phyloP scores from a whole-genome alignment of 305 asterid species.

The Fraxinus nigra region DNA sequence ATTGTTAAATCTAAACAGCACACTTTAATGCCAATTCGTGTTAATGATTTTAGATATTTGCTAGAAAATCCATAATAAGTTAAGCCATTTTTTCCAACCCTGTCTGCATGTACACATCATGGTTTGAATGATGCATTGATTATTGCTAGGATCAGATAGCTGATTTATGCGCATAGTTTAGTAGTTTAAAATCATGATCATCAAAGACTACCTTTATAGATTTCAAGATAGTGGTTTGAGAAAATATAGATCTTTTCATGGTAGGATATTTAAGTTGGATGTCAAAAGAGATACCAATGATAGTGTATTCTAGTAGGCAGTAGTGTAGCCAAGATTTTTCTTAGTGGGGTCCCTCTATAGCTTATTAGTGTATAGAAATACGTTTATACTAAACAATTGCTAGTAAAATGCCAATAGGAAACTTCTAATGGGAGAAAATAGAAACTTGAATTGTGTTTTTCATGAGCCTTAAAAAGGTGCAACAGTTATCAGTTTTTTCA shows the following conservation, averaged over 20 bases:
- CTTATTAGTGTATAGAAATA: not conserved
- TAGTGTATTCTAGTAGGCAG: not conserved
- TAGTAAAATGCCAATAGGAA: not conserved
- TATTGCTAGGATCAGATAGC: not conserved
- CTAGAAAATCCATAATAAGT: not conserved
- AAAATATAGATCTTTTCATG: not conserved
- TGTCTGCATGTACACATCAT: not conserved
- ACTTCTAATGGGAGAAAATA: not conserved
- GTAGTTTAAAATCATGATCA: not conserved
- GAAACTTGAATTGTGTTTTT: not conserved
- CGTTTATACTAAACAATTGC: not conserved
- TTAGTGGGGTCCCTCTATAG: not conserved
- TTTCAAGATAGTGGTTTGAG: not conserved
- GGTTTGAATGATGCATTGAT: not conserved
- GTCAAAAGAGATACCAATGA: not conserved
- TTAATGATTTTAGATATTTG: not conserved
- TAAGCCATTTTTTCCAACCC: not conserved
- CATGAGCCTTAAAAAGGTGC: not conserved
- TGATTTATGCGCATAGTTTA: not conserved
- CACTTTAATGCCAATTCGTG: not conserved
- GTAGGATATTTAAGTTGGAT: not conserved
- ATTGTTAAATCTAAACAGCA: not conserved
- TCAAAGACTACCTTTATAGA: not conserved
- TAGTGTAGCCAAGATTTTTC: not conserved
- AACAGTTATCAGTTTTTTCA: not conserved